Conservation (phyloP, 2,329 filamentous ascomycete genomes). For the Ceratocystis variospora region DNA sequence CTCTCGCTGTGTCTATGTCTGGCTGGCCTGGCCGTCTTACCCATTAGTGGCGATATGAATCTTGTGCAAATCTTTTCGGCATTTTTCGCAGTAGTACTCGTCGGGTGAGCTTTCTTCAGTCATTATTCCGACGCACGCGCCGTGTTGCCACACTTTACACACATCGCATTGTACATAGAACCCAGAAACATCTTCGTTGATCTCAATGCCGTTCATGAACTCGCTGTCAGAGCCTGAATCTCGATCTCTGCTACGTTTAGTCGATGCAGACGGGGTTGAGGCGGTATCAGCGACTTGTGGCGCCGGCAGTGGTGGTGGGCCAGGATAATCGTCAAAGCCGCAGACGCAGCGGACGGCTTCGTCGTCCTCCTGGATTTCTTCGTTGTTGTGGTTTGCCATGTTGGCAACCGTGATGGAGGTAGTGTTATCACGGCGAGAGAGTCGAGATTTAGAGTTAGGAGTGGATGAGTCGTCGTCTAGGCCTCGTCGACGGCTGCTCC, state of each 20-base stretch:
- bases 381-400: conserved; percentile 40
- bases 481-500: conserved; percentile 65
- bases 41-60: conserved; percentile 69
- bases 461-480: conserved; percentile 42
- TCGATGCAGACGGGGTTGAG: conserved; percentile 28
- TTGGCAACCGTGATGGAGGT: conserved; percentile 26
- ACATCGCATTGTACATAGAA: conserved; percentile 97
- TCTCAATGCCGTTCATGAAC: conserved; percentile 44
- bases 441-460: conserved; percentile 13
- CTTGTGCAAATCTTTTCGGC: conserved; percentile 80
- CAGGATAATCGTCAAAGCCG: conserved; percentile 87
- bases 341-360: conserved; percentile 94
- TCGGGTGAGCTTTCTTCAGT: conserved; percentile 86
- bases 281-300: conserved; percentile 30
- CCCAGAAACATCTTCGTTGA: conserved; percentile 76
- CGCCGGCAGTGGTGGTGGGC: conserved; percentile 43
- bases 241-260: conserved; percentile 41
- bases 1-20: conserved; percentile 3
- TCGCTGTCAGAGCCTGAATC: conserved; percentile 31
- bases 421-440: conserved; percentile 28
- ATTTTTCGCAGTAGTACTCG: conserved; percentile 96
- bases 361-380: conserved; percentile 70
- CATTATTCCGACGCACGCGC: conserved; percentile 92
- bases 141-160: conserved; percentile 98
- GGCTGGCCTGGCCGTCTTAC: conserved; percentile 41